These are phyloP conservation scores for Hypoxylon rubiginosum DNA, from an alignment of 2,329 filamentous ascomycete species.

Conservation along the genomic window DNA sequence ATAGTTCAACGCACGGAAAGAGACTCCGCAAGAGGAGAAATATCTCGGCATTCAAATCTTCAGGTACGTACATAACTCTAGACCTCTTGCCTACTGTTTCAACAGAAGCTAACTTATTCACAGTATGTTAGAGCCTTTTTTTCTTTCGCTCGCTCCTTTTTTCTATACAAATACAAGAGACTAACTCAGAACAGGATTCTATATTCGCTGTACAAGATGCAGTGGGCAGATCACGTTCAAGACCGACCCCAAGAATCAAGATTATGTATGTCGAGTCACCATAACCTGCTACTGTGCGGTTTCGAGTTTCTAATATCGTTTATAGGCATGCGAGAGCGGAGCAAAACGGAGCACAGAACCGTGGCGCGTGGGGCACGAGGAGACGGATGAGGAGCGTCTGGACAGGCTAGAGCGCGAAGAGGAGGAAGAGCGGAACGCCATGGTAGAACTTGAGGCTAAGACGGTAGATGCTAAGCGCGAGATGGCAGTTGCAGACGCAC, in stretches of 20 bases:
- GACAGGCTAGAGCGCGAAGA: conserved; percentile 84
- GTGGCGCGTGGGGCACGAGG: conserved; percentile 77
- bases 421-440: conserved; percentile 84
- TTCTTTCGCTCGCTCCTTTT: neutral
- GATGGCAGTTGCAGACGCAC: conserved; percentile 95
- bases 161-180: neutral
- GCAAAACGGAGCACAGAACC: conserved; percentile 95
- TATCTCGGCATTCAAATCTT: conserved; percentile 91
- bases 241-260: conserved; percentile 95
- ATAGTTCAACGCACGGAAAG: conserved; percentile 92
- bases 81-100: too few species aligned
- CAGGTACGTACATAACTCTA: conserved; percentile 61
- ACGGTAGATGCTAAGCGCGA: conserved; percentile 92
- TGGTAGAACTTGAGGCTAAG: conserved; percentile 95
- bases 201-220: conserved; percentile 71
- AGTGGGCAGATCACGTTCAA: conserved; percentile 83
- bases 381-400: conserved; percentile 88
- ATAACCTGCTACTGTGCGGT: neutral
- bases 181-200: conserved; percentile 69
- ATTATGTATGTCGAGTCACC: conserved; percentile 70
- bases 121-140: conserved; percentile 17
- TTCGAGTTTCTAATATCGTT: conserved; percentile 52
- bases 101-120: conserved; percentile 20
- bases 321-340: conserved; percentile 72
- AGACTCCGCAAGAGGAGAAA: conserved; percentile 87